Evolutionary conservation across 352 stramenopile species (phyloP).

Genomic region (Phytophthora vignae): DNA sequence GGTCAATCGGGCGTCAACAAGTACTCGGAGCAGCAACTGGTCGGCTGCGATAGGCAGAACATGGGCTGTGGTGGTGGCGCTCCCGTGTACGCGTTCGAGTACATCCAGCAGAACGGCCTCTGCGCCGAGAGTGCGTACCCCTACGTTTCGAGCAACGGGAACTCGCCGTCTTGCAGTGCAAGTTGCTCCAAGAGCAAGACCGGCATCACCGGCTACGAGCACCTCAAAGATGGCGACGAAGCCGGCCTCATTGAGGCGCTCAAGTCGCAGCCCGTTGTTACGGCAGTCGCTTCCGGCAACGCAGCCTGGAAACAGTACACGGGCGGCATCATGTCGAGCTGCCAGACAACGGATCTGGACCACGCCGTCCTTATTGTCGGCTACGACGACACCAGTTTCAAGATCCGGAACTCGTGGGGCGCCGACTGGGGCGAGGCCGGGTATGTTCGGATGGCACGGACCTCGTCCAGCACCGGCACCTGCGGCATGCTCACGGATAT

Average conservation of each 20-base stretch:
- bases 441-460: slow-evolving; percentile 89
- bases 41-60: slow-evolving; percentile 89
- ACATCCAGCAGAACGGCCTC: slow-evolving; percentile 87
- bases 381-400: slow-evolving; percentile 89
- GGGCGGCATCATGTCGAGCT: slow-evolving; percentile 84
- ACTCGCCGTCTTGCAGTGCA: slow-evolving; percentile 30
- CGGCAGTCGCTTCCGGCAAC: slow-evolving; percentile 94
- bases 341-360: slow-evolving; percentile 90
- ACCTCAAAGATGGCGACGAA: slow-evolving; percentile 68
- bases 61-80: slow-evolving; percentile 91
- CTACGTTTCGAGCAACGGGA: slow-evolving; percentile 62
- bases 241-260: slow-evolving; percentile 85
- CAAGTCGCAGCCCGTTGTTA: slow-evolving; percentile 91
- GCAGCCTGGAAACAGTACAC: slow-evolving; percentile 97
- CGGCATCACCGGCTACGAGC: slow-evolving; percentile 59
- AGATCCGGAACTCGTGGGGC: slow-evolving; percentile 98
- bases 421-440: slow-evolving; percentile 90
- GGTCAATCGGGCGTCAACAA: slow-evolving; percentile 71
- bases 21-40: slow-evolving; percentile 93
- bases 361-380: slow-evolving; percentile 97
- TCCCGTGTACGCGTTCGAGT: slow-evolving; percentile 91
- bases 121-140: slow-evolving; percentile 74
- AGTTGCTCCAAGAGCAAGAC: slow-evolving; percentile 41
- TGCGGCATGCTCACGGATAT: slow-evolving; percentile 61
- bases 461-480: slow-evolving; percentile 55